Conservation (phyloP, 768 basidiomycete species). For the Thelephora ganbajun region DNA sequence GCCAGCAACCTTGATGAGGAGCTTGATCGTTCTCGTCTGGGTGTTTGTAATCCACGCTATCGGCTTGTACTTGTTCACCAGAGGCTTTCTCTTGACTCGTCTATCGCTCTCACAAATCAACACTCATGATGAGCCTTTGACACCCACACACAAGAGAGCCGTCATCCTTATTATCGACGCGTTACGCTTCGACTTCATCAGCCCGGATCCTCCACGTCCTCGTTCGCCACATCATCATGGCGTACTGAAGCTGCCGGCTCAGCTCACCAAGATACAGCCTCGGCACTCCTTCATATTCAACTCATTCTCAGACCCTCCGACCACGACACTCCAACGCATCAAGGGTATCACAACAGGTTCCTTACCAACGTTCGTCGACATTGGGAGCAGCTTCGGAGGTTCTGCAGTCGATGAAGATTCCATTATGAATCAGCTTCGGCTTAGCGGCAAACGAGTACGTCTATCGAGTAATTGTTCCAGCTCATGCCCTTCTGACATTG, state of each 20-base stretch:
- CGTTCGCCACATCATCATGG: constrained; percentile 65
- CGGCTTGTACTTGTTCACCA: constrained; percentile 81
- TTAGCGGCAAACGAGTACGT: constrained; percentile 46
- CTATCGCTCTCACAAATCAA: constrained; percentile 51
- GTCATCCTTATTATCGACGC: constrained; percentile 85
- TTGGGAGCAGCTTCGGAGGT: constrained; percentile 87
- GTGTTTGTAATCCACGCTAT: constrained; percentile 54
- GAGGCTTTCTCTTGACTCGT: constrained; percentile 81
- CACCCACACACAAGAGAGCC: constrained; percentile 63
- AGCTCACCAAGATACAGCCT: constrained; percentile 52
- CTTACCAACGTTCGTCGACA: constrained; percentile 88
- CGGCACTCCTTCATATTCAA: constrained; percentile 77
- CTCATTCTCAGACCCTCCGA: constrained; percentile 87
- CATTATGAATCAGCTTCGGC: constrained; percentile 55
- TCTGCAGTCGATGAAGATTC: constrained; percentile 84
- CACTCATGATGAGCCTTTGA: constrained; percentile 18
- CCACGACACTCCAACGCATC: constrained; percentile 86
- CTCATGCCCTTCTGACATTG: neutral
- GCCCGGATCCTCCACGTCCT: constrained; percentile 50
- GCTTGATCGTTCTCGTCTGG: constrained; percentile 29
- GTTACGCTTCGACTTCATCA: constrained; percentile 86
- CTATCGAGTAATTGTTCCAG: constrained; percentile 1
- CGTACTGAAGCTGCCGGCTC: constrained; percentile 63
- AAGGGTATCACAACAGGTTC: constrained; percentile 94
- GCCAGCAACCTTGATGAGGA: neutral